These are phyloP conservation scores for Polyporus arcularius DNA, from an alignment of 768 basidiomycete species.

Conservation along the genomic window DNA sequence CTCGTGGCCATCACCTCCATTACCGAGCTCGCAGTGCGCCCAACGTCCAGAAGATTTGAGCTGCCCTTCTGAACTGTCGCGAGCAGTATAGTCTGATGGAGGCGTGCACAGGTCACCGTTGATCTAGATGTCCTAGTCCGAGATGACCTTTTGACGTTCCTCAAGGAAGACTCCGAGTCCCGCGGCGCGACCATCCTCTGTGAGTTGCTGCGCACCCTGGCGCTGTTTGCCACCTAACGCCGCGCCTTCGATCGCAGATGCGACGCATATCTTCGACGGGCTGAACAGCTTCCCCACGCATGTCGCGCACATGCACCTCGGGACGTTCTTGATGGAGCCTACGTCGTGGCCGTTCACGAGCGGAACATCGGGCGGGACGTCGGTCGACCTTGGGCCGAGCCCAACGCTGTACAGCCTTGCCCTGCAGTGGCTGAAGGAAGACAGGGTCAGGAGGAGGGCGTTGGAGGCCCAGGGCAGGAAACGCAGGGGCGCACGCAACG, in stretches of 20 bases:
- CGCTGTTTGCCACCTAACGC: conserved; percentile 3
- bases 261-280: conserved; percentile 97
- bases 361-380: conserved; percentile 17
- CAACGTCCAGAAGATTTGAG: too few relatives aligned
- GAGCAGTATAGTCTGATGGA: neutral
- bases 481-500: conserved; percentile 58
- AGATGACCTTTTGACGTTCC: conserved; percentile 84
- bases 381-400: conserved; percentile 23
- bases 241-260: conserved; percentile 52
- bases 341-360: conserved; percentile 66
- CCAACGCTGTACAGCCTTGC: conserved; percentile 69
- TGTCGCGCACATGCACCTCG: conserved; percentile 88
- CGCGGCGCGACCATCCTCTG: conserved; percentile 90
- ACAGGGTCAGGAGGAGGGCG: conserved; percentile 63
- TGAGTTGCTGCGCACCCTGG: conserved; percentile 34
- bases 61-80: too few relatives aligned
- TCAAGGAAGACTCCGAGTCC: conserved; percentile 76
- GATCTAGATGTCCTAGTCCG: conserved; percentile 97
- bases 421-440: conserved; percentile 85
- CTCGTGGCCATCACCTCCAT: too few relatives aligned
- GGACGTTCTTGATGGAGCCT: conserved; percentile 66
- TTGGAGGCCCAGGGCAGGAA: conserved; percentile 61
- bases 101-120: conserved; percentile 75
- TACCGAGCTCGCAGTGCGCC: too few relatives aligned
- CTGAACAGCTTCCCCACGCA: conserved; percentile 91